Base-by-base conservation (phyloP, 768 basidiomycete genomes). In the Mycena belliarum region DNA sequence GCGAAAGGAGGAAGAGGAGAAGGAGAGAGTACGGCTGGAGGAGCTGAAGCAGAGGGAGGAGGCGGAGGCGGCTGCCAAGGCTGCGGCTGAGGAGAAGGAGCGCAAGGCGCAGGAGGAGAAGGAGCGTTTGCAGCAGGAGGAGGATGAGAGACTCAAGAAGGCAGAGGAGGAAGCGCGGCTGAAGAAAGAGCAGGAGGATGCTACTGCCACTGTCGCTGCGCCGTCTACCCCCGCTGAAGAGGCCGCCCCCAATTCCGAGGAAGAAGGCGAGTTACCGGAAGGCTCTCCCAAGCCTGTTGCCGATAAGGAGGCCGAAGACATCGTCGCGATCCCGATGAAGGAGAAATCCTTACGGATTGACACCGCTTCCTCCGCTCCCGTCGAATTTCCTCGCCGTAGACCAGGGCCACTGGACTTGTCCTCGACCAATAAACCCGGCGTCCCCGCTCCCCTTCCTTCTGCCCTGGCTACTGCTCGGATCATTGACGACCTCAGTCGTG, bases 381-480 rank as follows among this genome's bases (percentile, higher is more conserved):
- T 76, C 41, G 70, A 71, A 32, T 63, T 66, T 23, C 70, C 70
- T 53, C 82, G 76, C 61, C 81, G 76, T 40, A 84, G 89, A 26
- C 91, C 91, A 24, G 89, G 84, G 52, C 88, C 82, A 29, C 83
- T 93, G 32, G 86, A 93, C 65, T 82, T 93, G 40, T 78, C 83
- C 11, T 75, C 71, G 14, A 75, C 87, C 10, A 81, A 77, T 66
- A 76, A 70, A 57, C 68, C 76, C 40, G 68, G 66, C 33, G 68
- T 77, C 44, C 67, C 81, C 21, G 71, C 76, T 8, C 70, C 83
- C 40, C 80, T 82, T 53, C 83, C 82, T 43, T 88, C 86, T 48
- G 85, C 88, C 0, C 76, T 98, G 41, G 84, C 86, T 15, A 88
- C 91, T 11, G 96, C 96, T 35, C 84, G 87, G 50, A 83, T 86